Conservation (phyloP, 768 basidiomycete genomes). For the Harrya chromipes region DNA sequence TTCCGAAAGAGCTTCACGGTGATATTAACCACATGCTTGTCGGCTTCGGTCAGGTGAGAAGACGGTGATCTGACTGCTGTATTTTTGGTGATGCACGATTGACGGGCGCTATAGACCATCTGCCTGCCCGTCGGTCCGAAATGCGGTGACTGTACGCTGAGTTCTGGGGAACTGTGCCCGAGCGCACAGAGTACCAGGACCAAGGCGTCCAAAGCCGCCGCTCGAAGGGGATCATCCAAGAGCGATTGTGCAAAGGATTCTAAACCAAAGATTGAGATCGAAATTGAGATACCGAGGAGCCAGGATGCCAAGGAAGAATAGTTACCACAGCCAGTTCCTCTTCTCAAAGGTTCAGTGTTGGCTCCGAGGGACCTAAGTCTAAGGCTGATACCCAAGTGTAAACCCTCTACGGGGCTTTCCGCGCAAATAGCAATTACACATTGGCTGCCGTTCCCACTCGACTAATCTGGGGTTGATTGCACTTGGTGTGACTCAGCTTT, state of each 20-base stretch:
- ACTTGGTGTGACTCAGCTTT: no score
- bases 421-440: no score
- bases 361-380: no score
- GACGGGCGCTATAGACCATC: slow-evolving; percentile 43
- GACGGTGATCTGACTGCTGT: background rate
- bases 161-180: slow-evolving; percentile 56
- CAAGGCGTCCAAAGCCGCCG: slow-evolving; percentile 10
- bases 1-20: slow-evolving; percentile 65
- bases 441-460: no score
- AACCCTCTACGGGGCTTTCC: no score
- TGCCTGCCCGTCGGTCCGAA: slow-evolving; percentile 65
- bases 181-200: slow-evolving; percentile 45
- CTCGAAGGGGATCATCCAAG: slow-evolving; percentile 5
- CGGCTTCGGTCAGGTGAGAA: slow-evolving; percentile 76
- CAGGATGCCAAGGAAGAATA: no score
- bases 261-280: slow-evolving; percentile 40
- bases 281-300: slow-evolving; percentile 25
- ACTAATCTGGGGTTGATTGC: no score
- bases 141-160: slow-evolving; percentile 63
- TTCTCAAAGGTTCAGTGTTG: no score
- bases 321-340: no score
- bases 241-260: slow-evolving; percentile 4
- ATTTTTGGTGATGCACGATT: background rate
- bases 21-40: slow-evolving; percentile 82
- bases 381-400: no score